phyloP scores from a whole-genome alignment of 176 grass and related monocot genomes.

The Phyllostachys edulis region DNA sequence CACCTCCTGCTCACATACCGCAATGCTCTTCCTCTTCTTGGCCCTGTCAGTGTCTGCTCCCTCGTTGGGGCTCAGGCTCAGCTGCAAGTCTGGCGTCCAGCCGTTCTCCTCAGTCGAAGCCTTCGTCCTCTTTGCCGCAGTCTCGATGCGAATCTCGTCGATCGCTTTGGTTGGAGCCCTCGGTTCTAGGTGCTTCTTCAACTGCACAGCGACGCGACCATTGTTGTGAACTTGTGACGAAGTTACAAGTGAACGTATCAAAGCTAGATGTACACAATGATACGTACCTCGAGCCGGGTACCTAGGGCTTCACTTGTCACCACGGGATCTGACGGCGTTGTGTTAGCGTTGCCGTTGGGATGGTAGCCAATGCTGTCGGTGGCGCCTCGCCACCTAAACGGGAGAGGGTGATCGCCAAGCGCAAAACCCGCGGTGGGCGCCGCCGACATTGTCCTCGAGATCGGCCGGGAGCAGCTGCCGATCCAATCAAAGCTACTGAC shows the following conservation, averaged over 20 bases:
- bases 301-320: conserved; percentile 34
- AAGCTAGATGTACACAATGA: not conserved
- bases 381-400: conserved; percentile 26
- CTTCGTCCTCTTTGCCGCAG: conserved; percentile 42
- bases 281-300: conserved; percentile 33
- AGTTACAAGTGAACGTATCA: not conserved
- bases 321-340: conserved; percentile 30
- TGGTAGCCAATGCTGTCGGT: conserved; percentile 16
- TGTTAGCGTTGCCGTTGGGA: conserved; percentile 15
- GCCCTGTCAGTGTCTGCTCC: conserved; percentile 1
- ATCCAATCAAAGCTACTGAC: conserved; percentile 23
- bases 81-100: conserved; percentile 56
- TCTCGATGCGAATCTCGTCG: conserved; percentile 9
- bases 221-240: not conserved
- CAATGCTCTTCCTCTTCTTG: conserved; percentile 33
- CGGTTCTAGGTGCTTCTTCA: conserved; percentile 19
- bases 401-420: not conserved
- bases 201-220: not conserved
- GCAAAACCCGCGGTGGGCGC: not conserved
- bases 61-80: conserved; percentile 67
- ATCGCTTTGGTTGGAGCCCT: not conserved
- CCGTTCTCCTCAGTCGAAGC: conserved; percentile 33
- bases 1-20: conserved; percentile 28
- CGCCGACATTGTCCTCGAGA: conserved; percentile 33
- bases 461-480: conserved; percentile 29